Evolutionary conservation across 176 grass and related monocot genomes (phyloP), one percentile per base, ranked within the genome.

Genomic region (Poa annua): DNA sequence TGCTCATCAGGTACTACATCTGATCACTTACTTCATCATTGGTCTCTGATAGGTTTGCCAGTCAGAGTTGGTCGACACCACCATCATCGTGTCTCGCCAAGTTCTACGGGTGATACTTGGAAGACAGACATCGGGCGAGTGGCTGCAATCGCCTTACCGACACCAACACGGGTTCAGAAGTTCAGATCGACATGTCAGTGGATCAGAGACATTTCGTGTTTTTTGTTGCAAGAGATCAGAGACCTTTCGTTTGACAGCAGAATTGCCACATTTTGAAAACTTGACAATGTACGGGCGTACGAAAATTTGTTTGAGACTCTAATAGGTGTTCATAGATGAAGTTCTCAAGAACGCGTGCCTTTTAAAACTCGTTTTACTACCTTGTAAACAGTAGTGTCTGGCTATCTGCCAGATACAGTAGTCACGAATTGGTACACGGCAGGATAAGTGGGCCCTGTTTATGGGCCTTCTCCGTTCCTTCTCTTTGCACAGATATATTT

Each of bases 141-240:
- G 29, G 29, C 29, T 29, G 2, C 29, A 29, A 29, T 62, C 59
- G 59, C 6, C 59, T 62, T 62, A 14, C 24, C 59, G 24, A 29
- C 59, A 62, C 5, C 36, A 39, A 6, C 59, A 3, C 2, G 59
- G 22, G 59, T 63, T 63, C 60, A 63, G 60, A 63, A 32, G 4
- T 15, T 63, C 60, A 63, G 60, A 63, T 63, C 60, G 60, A 63
- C 12, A 63, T 63, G 60, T 26, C 60, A 63, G 10, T 25, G 57
- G 11, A 60, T 25, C 22, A 11, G 24, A 22, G 60, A 63, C 60
- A 5, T 32, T 26, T 12, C 24, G 12, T 11, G 29, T 29, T 29
- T 29, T 29, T 29, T 29, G 29, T 29, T 29, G 29, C 29, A 29
- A 29, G 29, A 29, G 11, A 60, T 25, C 22, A 11, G 24, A 22